Conservation (phyloP, 176 grass and related monocot species). For the Carex littledalei region DNA sequence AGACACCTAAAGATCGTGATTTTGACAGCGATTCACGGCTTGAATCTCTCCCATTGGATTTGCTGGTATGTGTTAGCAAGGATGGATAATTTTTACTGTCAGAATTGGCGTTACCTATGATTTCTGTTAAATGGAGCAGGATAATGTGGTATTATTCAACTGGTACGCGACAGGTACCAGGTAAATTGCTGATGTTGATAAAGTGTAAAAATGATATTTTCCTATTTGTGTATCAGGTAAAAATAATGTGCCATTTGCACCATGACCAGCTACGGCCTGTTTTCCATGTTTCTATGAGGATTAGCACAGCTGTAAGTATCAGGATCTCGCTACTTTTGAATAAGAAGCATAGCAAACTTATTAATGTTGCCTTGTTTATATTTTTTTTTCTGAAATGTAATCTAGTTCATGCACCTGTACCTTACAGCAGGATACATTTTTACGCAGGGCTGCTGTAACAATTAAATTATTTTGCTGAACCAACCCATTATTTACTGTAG, state of each 20-base stretch:
- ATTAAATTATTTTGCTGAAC: background rate
- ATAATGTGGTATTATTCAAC: background rate
- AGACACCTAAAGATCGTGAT: constrained; percentile 38
- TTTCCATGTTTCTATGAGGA: constrained; percentile 73
- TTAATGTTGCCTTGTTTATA: background rate
- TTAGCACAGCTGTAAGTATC: constrained; percentile 59
- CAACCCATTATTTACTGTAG: background rate
- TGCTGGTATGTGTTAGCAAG: constrained; percentile 50
- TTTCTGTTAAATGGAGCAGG: constrained; percentile 4
- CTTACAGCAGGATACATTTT: background rate
- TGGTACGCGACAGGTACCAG: background rate
- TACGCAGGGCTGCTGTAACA: background rate
- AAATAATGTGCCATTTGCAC: constrained; percentile 75
- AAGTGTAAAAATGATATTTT: background rate
- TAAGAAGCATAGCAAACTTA: background rate
- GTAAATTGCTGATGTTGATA: background rate
- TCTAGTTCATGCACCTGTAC: background rate
- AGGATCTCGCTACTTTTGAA: background rate
- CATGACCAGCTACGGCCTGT: constrained; percentile 71
- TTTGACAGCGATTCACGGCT: constrained; percentile 55
- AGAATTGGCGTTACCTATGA: constrained; percentile 6
- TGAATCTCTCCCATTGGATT: constrained; percentile 81
- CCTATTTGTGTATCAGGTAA: constrained; percentile 43
- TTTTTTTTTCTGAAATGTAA: background rate
- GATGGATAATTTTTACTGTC: background rate